These are phyloP conservation scores for Penicillium paxilli DNA, from an alignment of 495 filamentous ascomycete genomes.

Conservation along the genomic window DNA sequence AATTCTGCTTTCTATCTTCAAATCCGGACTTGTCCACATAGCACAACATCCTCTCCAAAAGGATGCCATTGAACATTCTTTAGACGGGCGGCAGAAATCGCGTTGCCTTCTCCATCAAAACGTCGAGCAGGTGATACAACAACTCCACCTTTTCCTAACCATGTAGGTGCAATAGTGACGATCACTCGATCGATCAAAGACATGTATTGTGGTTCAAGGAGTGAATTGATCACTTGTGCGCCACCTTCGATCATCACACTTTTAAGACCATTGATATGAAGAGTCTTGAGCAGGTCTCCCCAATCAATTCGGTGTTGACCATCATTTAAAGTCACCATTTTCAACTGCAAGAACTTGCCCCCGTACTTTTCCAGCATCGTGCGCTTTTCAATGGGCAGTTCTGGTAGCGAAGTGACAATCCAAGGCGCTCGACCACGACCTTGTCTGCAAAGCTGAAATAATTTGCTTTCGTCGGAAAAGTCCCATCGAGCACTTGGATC, in stretches of 20 bases:
- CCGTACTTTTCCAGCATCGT: slow-evolving; percentile 43
- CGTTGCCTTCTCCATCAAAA: slow-evolving; percentile 39
- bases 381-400: slow-evolving; percentile 26
- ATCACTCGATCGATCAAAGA: slow-evolving; percentile 72
- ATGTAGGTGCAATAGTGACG: slow-evolving; percentile 82
- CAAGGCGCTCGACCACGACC: slow-evolving; percentile 69
- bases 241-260: slow-evolving; percentile 93
- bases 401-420: slow-evolving; percentile 51
- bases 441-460: slow-evolving; percentile 60
- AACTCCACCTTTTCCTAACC: slow-evolving; percentile 78
- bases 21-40: slow-evolving; percentile 59
- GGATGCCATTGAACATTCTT: slow-evolving; percentile 69
- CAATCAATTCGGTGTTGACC: slow-evolving; percentile 49
- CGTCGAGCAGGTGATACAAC: slow-evolving; percentile 61
- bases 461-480: slow-evolving; percentile 56
- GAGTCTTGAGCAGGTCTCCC: slow-evolving; percentile 55
- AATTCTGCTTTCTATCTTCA: background rate
- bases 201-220: slow-evolving; percentile 57
- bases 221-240: slow-evolving; percentile 72
- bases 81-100: slow-evolving; percentile 57
- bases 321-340: slow-evolving; percentile 13
- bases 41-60: slow-evolving; percentile 74
- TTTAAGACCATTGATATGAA: slow-evolving; percentile 56
- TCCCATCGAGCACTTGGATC: slow-evolving; percentile 73
- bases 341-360: slow-evolving; percentile 42